A percentile compares a stretch with the other conserved stretches of the same genome.
These are phyloP conservation scores for Ceriops decandra DNA, from an alignment of 345 rosid genomes.

Conservation along the genomic window DNA sequence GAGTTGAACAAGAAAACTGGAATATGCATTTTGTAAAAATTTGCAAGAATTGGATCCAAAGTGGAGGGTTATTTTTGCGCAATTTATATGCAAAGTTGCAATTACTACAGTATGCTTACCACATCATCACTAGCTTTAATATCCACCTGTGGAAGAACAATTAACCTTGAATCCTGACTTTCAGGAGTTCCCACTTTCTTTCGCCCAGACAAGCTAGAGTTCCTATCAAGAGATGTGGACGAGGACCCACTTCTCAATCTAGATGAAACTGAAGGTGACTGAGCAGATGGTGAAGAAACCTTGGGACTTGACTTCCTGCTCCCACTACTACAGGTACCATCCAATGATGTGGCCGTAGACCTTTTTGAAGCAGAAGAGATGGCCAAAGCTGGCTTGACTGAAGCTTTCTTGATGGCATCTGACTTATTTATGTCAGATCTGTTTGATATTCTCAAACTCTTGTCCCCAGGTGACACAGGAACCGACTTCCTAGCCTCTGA, in stretches of 20 bases:
- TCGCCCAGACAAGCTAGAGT: constrained; percentile 64
- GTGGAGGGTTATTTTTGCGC: background rate
- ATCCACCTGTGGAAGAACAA: constrained; percentile 94
- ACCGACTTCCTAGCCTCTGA: constrained; percentile 50
- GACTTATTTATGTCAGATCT: constrained; percentile 46
- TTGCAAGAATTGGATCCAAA: constrained; percentile 6
- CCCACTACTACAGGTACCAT: constrained; percentile 54
- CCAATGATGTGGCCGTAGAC: constrained; percentile 54
- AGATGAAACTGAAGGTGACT: constrained; percentile 65
- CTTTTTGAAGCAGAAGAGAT: constrained; percentile 53
- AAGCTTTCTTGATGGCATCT: constrained; percentile 43
- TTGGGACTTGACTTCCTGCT: constrained; percentile 55
- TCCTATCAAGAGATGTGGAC: constrained; percentile 60
- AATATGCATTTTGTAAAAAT: background rate
- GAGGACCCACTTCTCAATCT: constrained; percentile 58
- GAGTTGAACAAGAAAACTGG: background rate
- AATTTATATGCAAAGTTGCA: background rate
- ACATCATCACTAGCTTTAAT: constrained; percentile 84
- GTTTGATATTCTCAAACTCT: constrained; percentile 49
- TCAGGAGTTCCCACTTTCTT: constrained; percentile 60
- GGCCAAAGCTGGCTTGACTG: constrained; percentile 45
- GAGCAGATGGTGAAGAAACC: constrained; percentile 58
- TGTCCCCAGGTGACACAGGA: constrained; percentile 41
- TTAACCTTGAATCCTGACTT: constrained; percentile 65
- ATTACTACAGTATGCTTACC: constrained; percentile 48